A percentile compares a stretch with the other conserved stretches of the same genome.
These are phyloP conservation scores for Durusdinium trenchii DNA, from an alignment of 73 alveolate species.

Conservation along the genomic window DNA sequence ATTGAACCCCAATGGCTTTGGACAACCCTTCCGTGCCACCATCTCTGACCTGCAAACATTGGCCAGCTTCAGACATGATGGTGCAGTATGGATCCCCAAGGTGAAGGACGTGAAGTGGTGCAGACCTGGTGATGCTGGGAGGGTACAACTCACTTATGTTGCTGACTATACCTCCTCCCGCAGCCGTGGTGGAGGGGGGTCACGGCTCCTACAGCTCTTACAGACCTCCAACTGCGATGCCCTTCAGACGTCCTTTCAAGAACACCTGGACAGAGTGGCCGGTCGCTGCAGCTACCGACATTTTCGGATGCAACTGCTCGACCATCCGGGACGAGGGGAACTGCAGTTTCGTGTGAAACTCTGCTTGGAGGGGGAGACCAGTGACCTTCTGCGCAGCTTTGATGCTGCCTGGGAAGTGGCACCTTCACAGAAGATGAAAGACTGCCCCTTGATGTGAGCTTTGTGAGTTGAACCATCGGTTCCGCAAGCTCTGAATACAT, in stretches of 20 bases:
- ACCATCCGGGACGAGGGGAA: constrained; percentile 48
- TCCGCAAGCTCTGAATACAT: no score
- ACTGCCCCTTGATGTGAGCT: constrained; percentile 77
- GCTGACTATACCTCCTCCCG: constrained; percentile 83
- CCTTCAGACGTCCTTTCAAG: constrained; percentile 72
- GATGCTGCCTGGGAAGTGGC: constrained; percentile 87
- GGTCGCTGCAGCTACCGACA: constrained; percentile 76
- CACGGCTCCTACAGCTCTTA: constrained; percentile 39
- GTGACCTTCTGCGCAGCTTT: constrained; percentile 54
- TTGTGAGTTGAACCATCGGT: neutral
- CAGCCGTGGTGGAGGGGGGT: constrained; percentile 27
- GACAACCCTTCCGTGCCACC: constrained; percentile 85
- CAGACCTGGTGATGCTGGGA: constrained; percentile 61
- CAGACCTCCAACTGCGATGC: constrained; percentile 89
- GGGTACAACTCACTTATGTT: constrained; percentile 36
- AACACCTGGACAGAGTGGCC: constrained; percentile 72
- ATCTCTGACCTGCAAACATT: constrained; percentile 60
- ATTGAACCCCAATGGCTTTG: constrained; percentile 70
- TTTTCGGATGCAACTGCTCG: constrained; percentile 80
- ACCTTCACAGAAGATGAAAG: constrained; percentile 79
- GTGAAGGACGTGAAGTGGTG: constrained; percentile 95
- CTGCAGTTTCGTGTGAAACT: constrained; percentile 91
- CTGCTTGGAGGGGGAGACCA: constrained; percentile 87
- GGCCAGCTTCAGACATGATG: constrained; percentile 79
- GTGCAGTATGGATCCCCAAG: constrained; percentile 66